These are phyloP conservation scores for Clarireedia homoeocarpa DNA, from an alignment of 2,329 filamentous ascomycete genomes.

Conservation along the genomic window DNA sequence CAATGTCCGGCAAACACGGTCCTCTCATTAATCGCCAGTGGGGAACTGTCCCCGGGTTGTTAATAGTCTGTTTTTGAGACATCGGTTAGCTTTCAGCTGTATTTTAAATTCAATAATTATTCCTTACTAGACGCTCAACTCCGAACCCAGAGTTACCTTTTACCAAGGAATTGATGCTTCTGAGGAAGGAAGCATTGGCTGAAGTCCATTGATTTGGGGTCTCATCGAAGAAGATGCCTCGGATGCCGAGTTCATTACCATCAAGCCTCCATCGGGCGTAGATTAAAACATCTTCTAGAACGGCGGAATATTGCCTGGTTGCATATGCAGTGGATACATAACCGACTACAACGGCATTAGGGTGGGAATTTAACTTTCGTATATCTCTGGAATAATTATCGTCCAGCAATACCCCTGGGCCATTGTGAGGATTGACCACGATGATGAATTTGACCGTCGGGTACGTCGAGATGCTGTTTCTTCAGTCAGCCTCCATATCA, in stretches of 20 bases:
- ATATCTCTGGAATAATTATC: conserved; percentile 29
- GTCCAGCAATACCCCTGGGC: conserved; percentile 30
- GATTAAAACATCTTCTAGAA: conserved; percentile 10
- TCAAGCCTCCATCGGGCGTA: conserved; percentile 14
- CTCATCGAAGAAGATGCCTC: conserved; percentile 18
- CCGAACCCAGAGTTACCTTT: conserved; percentile 7
- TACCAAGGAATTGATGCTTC: conserved; percentile 5
- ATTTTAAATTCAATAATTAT: neutral
- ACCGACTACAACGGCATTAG: conserved; percentile 32
- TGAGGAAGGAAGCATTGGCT: conserved; percentile 8
- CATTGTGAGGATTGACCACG: conserved; percentile 24
- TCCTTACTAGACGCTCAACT: conserved; percentile 9
- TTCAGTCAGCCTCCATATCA: conserved; percentile 5
- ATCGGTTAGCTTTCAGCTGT: neutral
- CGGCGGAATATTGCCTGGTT: conserved; percentile 4
- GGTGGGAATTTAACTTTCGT: conserved; percentile 30
- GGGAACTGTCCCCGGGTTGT: conserved; percentile 15
- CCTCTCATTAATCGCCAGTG: conserved; percentile 4
- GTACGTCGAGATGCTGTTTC: conserved; percentile 11
- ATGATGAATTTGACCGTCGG: conserved; percentile 18
- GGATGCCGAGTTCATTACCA: conserved; percentile 7
- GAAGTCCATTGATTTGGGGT: conserved; percentile 11
- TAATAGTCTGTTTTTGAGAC: conserved; percentile 6
- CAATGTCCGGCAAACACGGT: conserved; percentile 11
- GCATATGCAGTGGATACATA: conserved; percentile 33